Evolutionary conservation across 345 rosid genomes (phyloP).

Genomic region (thale cress (Arabidopsis thaliana)): TAIR10.1 NC_003070.9:4632501-4633000

Average conservation of each 20-base stretch:
- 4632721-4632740: neutral
- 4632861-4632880: neutral
- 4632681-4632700: constrained; percentile 43
- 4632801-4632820: too few relatives aligned
- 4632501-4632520: constrained; percentile 54
- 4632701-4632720: constrained; percentile 35
- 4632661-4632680: too few relatives aligned
- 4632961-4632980: constrained; percentile 53
- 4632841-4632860: too few relatives aligned
- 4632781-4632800: neutral
- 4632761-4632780: too few relatives aligned
- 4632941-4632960: constrained; percentile 52
- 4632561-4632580: constrained; percentile 8
- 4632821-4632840: too few relatives aligned
- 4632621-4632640: too few relatives aligned
- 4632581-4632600: constrained; percentile 50
- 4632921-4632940: constrained; percentile 42
- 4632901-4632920: constrained; percentile 47
- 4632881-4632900: neutral
- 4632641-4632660: too few relatives aligned
- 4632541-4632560: constrained; percentile 40
- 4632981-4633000: constrained; percentile 33
- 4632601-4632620: constrained; percentile 7
- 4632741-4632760: neutral
- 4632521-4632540: constrained; percentile 54